phyloP scores from a whole-genome alignment of 129 eudicot genomes.

The Gnaphalium uliginosum region DNA sequence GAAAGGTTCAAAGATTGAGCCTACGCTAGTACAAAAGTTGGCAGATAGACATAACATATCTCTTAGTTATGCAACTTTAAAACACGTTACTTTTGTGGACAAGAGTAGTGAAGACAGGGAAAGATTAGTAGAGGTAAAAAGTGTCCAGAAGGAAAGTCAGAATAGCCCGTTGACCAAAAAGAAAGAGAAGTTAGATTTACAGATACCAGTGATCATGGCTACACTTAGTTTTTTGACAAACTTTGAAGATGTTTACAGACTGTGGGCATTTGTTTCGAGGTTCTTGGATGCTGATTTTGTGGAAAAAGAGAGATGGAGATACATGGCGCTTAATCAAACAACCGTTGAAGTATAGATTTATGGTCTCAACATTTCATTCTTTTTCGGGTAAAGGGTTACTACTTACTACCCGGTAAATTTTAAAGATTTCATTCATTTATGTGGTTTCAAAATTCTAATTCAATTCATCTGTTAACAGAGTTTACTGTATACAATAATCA shows the following conservation, averaged over 20 bases:
- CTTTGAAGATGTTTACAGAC: slow-evolving; percentile 68
- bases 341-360: slow-evolving; percentile 63
- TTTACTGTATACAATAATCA: not conserved
- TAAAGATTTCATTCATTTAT: slow-evolving; percentile 6
- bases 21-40: slow-evolving; percentile 68
- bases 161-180: slow-evolving; percentile 28
- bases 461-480: slow-evolving; percentile 10
- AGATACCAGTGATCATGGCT: slow-evolving; percentile 58
- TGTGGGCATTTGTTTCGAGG: slow-evolving; percentile 74
- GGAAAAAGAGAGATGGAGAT: slow-evolving; percentile 95
- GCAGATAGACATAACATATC: slow-evolving; percentile 68
- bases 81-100: slow-evolving; percentile 45
- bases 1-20: slow-evolving; percentile 78
- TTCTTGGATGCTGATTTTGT: slow-evolving; percentile 95
- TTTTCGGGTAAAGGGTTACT: slow-evolving; percentile 4
- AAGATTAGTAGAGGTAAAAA: slow-evolving; percentile 36
- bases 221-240: slow-evolving; percentile 66
- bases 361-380: slow-evolving; percentile 22
- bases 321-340: slow-evolving; percentile 77
- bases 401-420: not conserved
- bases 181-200: slow-evolving; percentile 35
- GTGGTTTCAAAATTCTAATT: not conserved
- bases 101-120: slow-evolving; percentile 45
- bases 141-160: slow-evolving; percentile 12
- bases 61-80: slow-evolving; percentile 46